phyloP scores from a whole-genome alignment of 2,329 filamentous ascomycete genomes.

The Colletotrichum camelliae region DNA sequence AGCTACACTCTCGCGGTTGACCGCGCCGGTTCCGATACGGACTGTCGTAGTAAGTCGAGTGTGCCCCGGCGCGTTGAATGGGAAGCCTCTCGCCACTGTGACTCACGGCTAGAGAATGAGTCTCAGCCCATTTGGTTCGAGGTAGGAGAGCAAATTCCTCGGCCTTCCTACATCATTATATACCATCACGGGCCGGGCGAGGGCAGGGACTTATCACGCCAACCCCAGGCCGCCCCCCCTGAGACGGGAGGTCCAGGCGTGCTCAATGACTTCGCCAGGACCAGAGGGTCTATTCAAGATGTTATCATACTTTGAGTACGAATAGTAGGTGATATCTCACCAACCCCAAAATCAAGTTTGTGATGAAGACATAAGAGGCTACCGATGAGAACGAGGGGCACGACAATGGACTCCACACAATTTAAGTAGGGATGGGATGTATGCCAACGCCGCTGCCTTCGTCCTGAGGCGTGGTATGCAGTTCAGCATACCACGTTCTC shows the following conservation, averaged over 20 bases:
- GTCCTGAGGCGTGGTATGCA: rapidly evolving
- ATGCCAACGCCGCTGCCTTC: neutral
- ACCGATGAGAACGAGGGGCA: neutral
- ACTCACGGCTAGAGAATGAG: no score
- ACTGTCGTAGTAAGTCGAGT: neutral
- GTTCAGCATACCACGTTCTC: neutral
- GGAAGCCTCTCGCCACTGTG: neutral
- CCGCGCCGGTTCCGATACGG: neutral
- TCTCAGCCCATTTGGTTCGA: neutral
- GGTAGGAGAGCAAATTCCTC: neutral
- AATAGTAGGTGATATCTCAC: rapidly evolving
- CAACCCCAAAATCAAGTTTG: neutral
- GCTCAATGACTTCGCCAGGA: neutral
- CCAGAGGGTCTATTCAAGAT: neutral
- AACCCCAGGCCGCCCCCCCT: no score
- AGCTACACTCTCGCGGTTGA: no score
- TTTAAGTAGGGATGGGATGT: no score
- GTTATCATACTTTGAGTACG: rapidly evolving
- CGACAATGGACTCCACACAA: neutral
- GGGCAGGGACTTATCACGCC: rapidly evolving
- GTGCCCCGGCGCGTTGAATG: neutral
- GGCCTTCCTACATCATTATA: neutral
- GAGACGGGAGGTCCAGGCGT: neutral
- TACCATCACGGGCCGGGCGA: neutral
- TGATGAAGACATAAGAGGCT: neutral